Evolutionary conservation across 306 rosid genomes (phyloP), one percentile per base, ranked within the genome.

Genomic region (Trifolium repens): DNA sequence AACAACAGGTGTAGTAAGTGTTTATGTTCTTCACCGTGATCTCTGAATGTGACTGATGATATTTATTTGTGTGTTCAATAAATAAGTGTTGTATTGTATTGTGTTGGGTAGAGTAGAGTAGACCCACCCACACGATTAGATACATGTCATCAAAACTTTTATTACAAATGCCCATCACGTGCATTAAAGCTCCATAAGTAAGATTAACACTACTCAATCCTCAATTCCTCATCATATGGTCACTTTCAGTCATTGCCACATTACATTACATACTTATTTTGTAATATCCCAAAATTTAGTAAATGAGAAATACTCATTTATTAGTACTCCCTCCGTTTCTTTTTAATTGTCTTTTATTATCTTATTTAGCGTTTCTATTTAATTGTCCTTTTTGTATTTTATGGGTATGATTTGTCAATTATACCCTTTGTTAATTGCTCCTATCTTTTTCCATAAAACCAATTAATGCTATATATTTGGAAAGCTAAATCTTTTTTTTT

Each of bases 121-220:
- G 30, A 27, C 30, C 30, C 30, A 53, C 62, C 76, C 80, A 61
- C 68, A n/a, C 14, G 55, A 60, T 14, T 32, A 4, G 4, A 32
- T 47, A 11, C 12, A 62, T 15, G 52, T 24, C 59, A 22, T 42
- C 30, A 53, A 22, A 19, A 22, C 34, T 55, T 22, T 22, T 22
- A 55, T 55, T 22, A 19, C 32, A 9, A 55, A 55, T 55, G 34
- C 32, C 62, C 50, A 52, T 80, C 69, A 69, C 77, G 47, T 81
- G 84, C 78, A 69, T 75, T 75, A 62, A 81, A 75, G 69, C 49
- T 34, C 22, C 83, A 73, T 59, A 19, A 54, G 2, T 54, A 54
- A 17, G 61, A 19, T 54, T 54, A 19, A 54, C 61, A 27, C 17
- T 46, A n/a, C 52, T 46, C 16, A 13, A 46, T 46, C 15, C 6